Evolutionary conservation across 306 rosid species (phyloP), one percentile per base, ranked within the genome.

Genomic region (Pterocarpus santalinus): DNA sequence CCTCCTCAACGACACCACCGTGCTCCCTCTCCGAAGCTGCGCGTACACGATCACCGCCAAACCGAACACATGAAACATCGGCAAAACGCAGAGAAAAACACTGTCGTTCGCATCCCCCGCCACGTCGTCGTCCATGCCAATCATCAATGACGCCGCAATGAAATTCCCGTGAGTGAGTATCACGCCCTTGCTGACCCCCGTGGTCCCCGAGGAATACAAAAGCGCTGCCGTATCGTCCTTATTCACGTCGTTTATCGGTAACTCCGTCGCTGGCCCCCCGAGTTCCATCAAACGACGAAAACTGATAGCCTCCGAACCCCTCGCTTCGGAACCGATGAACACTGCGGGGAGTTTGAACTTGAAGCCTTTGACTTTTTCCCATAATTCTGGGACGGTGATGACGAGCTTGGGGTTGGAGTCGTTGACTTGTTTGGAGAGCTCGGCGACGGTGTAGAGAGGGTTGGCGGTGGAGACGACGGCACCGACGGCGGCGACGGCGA

Each of bases 11-110:
- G 73, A 77, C 64, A 94, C 88, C 36, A 92, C 80, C 12, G 90
- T 67, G 22, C 84, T 88, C 38, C 97, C 98, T 43, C 83, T 79
- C 73, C 76, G 88, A 36, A 94, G 88, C 89, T 86, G 86, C 53
- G 92, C 9, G 75, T 69, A 91, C 11, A 64, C 0, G 33, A 94
- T 52, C 2, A 89, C 65, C 0, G 82, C 70, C 62, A 94, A 60
- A n/a, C 94, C 98, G n/a, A 86, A 88, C 52, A 90, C 87, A 77
- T 94, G 98, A 14, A 89, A 94, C 94, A 94, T 90, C 3, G 95
- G 98, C 82, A 94, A 44, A 51, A 91, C 88, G 81, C 94, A 90
- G 1, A 94, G 88, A 62, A 33, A 87, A 63, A 90, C 86, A 2
- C 61, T n/a, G 39, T 69, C 7, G 60, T 86, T 61, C 46, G 8